Percentiles rank a stretch among this genome's conserved stretches.
Evolutionary conservation across 2,329 filamentous ascomycete genomes (phyloP).

Genomic region (Madurella fahalii): DNA sequence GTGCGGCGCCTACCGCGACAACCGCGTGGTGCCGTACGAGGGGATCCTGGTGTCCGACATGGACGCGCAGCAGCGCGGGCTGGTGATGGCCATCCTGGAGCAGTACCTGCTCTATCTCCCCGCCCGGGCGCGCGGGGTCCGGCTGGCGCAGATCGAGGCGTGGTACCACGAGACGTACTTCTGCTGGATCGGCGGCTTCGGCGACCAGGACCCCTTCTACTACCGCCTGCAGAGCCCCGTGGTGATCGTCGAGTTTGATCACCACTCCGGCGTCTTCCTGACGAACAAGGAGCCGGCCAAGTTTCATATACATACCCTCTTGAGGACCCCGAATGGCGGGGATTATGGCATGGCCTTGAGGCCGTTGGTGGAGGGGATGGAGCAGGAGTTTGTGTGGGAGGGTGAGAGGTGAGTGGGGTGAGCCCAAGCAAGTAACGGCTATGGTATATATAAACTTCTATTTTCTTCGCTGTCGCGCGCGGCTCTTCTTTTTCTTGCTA

Average conservation of each 20-base stretch:
- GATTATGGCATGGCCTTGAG: conserved; percentile 64
- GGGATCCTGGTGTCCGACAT: conserved; percentile 56
- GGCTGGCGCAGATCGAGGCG: conserved; percentile 50
- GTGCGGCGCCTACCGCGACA: conserved; percentile 75
- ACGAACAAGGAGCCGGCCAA: conserved; percentile 68
- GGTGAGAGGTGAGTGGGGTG: conserved; percentile 21
- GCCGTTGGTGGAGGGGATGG: conserved; percentile 32
- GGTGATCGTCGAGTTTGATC: conserved; percentile 71
- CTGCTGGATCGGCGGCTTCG: conserved; percentile 70
- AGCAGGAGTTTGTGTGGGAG: conserved; percentile 43
- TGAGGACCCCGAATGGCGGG: conserved; percentile 68
- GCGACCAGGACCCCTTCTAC: conserved; percentile 67
- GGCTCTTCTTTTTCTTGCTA: no score
- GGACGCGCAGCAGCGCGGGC: conserved; percentile 42
- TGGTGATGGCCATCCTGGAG: conserved; percentile 55
- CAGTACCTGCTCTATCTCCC: conserved; percentile 70
- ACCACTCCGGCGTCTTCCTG: conserved; percentile 74
- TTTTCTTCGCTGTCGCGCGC: no score
- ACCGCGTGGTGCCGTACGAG: conserved; percentile 70
- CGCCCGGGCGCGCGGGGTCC: conserved; percentile 45
- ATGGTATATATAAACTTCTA: no score
- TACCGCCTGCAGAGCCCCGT: conserved; percentile 75
- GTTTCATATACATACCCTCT: conserved; percentile 74
- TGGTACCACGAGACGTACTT: conserved; percentile 71
- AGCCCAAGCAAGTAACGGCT: no score